Evolutionary conservation across 805 yeast genomes (phyloP), one percentile per base, ranked within the genome.

Genomic region (Myxozyma monticola): DNA sequence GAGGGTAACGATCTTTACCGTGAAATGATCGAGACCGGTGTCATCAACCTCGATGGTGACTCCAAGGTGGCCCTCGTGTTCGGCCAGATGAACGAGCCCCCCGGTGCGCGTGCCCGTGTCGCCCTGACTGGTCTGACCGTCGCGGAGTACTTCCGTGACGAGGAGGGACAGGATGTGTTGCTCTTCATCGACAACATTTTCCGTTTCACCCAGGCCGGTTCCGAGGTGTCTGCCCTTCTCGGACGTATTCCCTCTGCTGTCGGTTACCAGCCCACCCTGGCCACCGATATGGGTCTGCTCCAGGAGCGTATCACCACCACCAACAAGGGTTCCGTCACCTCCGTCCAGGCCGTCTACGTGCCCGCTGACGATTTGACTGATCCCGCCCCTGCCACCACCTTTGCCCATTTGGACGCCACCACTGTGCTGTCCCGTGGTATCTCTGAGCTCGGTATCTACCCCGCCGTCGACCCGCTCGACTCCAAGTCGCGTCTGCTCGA

Each of bases 121-220:
- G 99, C 99, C 68, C 81, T 91, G 75, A 93, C 99, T 67, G 99
- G 99, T 85, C 84, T 91, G 76, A 91, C 99, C 77, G 89, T 91
- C 75, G 99, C 99, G 69, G 99, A 91, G 82, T 91, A 93, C 83
- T 91, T 91, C 93, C 93, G 99, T 89, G 99, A 91, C 77, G 98
- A 88, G 78, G 99, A 91, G 81, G 99, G 99, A 77, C 97, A 93
- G 83, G 99, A 93, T 85, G 99, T 91, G 78, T 83, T 91, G 84
- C 84, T 91, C 75, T 91, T 93, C 83, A 87, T 91, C 72, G 99
- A 91, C 82, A 91, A 91, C 90, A 91, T 91, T 86, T 91, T 93
- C 95, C 91, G 99, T 83, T 91, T 91, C 84, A 91, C 99, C 76
- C 99, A 91, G 84, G 99, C 99, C 74, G 99, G 99, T 88, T 93